A percentile compares a stretch with the other conserved stretches of the same genome.
phyloP scores from a whole-genome alignment of 495 filamentous ascomycete genomes.

The Glonium stellatum region DNA sequence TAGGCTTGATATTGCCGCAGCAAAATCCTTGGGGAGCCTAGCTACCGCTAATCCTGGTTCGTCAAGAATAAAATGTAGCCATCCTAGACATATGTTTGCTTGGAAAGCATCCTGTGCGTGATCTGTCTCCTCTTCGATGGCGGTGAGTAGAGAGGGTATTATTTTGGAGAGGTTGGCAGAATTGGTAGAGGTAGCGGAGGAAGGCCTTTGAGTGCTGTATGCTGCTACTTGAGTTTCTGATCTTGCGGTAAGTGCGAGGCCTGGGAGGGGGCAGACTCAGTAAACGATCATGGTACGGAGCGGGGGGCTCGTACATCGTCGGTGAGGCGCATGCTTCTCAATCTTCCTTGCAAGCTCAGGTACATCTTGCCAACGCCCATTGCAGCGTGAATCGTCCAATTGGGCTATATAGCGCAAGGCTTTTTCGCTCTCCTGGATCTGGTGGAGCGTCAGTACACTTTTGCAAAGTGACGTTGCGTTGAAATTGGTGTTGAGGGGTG shows the following conservation, averaged over 20 bases:
- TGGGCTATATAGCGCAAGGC: slow-evolving; percentile 68
- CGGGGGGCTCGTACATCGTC: slow-evolving; percentile 58
- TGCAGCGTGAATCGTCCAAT: slow-evolving; percentile 79
- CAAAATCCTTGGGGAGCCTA: slow-evolving; percentile 57
- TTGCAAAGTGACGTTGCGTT: slow-evolving; percentile 24
- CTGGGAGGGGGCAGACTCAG: slow-evolving; percentile 38
- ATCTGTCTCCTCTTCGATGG: slow-evolving; percentile 54
- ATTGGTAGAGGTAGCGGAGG: slow-evolving; percentile 40
- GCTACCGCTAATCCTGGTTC: slow-evolving; percentile 56
- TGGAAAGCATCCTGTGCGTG: slow-evolving; percentile 67
- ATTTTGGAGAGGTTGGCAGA: slow-evolving; percentile 53
- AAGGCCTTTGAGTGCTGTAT: slow-evolving; percentile 33
- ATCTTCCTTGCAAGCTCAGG: slow-evolving; percentile 86
- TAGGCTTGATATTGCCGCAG: slow-evolving; percentile 44
- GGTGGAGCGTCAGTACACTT: slow-evolving; percentile 7
- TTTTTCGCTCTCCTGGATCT: slow-evolving; percentile 50
- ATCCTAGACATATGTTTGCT: slow-evolving; percentile 71
- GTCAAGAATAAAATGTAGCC: slow-evolving; percentile 70
- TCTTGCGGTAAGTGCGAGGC: slow-evolving; percentile 67
- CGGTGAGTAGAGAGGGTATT: slow-evolving; percentile 52
- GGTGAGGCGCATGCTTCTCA: slow-evolving; percentile 83
- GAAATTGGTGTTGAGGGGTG: not conserved
- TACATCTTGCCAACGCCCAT: slow-evolving; percentile 83
- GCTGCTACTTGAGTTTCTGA: slow-evolving; percentile 60
- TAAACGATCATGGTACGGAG: not conserved